These are phyloP conservation scores for Endoconidiophora laricicola DNA, from an alignment of 2,329 filamentous ascomycete species.

Conservation along the genomic window DNA sequence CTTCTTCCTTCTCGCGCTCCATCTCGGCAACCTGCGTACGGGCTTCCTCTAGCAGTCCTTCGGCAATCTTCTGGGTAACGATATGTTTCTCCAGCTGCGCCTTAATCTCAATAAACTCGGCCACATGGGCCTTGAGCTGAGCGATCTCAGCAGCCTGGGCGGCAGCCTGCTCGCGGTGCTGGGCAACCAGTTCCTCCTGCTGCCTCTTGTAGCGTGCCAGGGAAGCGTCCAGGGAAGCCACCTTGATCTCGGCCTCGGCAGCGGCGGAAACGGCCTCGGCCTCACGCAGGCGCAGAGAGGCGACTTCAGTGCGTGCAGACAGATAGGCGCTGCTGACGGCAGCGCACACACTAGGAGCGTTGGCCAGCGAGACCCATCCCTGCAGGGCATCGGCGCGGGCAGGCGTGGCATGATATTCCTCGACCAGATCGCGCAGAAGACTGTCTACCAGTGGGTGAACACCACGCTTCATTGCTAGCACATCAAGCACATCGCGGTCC, in stretches of 20 bases:
- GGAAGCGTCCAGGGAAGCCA: background rate
- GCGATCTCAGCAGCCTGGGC: no score
- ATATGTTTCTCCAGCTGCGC: background rate
- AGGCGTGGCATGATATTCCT: constrained; percentile 1
- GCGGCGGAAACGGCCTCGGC: background rate
- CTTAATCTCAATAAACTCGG: background rate
- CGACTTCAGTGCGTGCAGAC: background rate
- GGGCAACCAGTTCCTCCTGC: background rate
- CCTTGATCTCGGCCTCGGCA: background rate
- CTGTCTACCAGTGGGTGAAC: constrained; percentile 7
- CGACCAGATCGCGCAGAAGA: constrained; percentile 1
- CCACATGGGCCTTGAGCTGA: no score
- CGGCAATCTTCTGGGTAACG: background rate
- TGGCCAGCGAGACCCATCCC: constrained; percentile 8
- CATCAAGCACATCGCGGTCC: constrained; percentile 7
- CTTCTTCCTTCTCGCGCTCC: constrained; percentile 2
- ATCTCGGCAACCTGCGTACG: background rate
- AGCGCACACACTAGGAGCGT: constrained; percentile 7
- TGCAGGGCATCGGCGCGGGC: constrained; percentile 2
- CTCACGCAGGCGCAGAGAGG: background rate
- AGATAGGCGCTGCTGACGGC: constrained; percentile 1
- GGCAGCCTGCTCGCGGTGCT: no score
- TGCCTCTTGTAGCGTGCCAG: background rate
- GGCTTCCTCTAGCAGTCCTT: background rate
- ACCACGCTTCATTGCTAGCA: constrained; percentile 7